phyloP scores from a whole-genome alignment of 805 yeast genomes.

The Candida jianshihensis region DNA sequence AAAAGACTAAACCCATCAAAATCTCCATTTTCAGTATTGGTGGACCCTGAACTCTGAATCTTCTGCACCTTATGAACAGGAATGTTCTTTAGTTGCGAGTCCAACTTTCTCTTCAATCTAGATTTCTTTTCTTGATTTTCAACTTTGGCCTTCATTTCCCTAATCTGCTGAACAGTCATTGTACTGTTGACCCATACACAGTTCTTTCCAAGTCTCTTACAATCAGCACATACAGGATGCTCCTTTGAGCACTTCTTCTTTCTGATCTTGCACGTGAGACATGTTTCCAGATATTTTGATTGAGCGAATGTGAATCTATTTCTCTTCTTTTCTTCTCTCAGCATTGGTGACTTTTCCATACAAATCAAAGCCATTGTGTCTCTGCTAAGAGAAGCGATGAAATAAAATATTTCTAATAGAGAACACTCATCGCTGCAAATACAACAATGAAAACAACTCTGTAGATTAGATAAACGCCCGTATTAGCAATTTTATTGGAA shows the following conservation, averaged over 20 bases:
- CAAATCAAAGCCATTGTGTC: not conserved
- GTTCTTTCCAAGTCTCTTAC: conserved; percentile 49
- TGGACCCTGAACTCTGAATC: too few relatives aligned
- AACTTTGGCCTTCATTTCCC: conserved; percentile 21
- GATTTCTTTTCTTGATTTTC: conserved; percentile 17
- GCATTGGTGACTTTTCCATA: not conserved
- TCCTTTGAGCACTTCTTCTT: conserved; percentile 73
- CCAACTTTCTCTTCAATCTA: conserved; percentile 4
- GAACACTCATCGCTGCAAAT: too few relatives aligned
- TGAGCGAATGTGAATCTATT: conserved; percentile 17
- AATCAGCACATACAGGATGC: conserved; percentile 65
- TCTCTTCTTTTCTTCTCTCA: too few relatives aligned
- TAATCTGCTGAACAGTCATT: conserved; percentile 24
- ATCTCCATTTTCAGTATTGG: too few relatives aligned
- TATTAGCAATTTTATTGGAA: too few relatives aligned
- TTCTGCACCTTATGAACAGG: too few relatives aligned
- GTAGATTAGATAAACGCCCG: too few relatives aligned
- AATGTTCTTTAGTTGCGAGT: not conserved
- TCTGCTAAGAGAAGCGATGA: too few relatives aligned
- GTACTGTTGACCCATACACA: conserved; percentile 64
- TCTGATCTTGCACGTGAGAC: conserved; percentile 60
- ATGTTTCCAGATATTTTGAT: conserved; percentile 47
- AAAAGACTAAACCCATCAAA: too few relatives aligned
- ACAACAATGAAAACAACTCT: too few relatives aligned
- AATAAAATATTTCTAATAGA: too few relatives aligned